Base-by-base conservation (phyloP, 495 filamentous ascomycete genomes). In the Neurospora tetraspora region DNA sequence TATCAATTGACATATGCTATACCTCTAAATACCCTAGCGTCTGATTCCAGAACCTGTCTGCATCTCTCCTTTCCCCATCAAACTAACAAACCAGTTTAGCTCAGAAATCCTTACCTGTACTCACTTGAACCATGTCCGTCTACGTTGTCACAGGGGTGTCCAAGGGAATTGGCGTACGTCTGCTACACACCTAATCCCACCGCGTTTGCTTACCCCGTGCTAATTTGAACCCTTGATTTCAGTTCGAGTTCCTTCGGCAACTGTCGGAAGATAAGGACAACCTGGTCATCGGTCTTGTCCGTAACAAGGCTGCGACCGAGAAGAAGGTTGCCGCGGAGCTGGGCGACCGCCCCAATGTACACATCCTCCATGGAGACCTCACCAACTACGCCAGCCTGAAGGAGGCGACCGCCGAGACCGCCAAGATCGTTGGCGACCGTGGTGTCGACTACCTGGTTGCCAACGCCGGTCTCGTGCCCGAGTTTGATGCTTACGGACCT, bases 401-500 rank as follows among this genome's bases (percentile, higher is more conserved):
- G 70, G 71, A 70, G 12, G 83, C 84, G 0, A 82, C 76, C 3
- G 65, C 65, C 0, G 42, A 77, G 45, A 76, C 80, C 36, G 69
- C 76, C 10, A 75, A 72, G 5, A 77, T 88, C 23, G 79, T 77
- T 14, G 83, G 80, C 16, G 83, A 84, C 39, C 40, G 40, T 18
- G 78, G 80, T 7, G 78, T 88, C 2, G 87, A 89, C 75, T 82
- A 85, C 43, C 74, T 90, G 9, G 83, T 89, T 70, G 88, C 86
- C 76, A 87, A 88, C 71, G 86, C 84, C 0, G 87, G 70, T n/a
- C 37, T 75, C 20, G 53, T 78, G 42, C 47, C 77, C 31, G 38
- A 61, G 23, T 78, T 78, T 23, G 78, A 78, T 69, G 73, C 76
- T 4, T 78, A 69, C 23, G 73, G 72, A 14, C 45, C 74, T 14